A percentile compares a stretch with the other conserved stretches of the same genome.
Evolutionary conservation across 2,329 filamentous ascomycete genomes (phyloP).

Genomic region (Cercospora janseana): DNA sequence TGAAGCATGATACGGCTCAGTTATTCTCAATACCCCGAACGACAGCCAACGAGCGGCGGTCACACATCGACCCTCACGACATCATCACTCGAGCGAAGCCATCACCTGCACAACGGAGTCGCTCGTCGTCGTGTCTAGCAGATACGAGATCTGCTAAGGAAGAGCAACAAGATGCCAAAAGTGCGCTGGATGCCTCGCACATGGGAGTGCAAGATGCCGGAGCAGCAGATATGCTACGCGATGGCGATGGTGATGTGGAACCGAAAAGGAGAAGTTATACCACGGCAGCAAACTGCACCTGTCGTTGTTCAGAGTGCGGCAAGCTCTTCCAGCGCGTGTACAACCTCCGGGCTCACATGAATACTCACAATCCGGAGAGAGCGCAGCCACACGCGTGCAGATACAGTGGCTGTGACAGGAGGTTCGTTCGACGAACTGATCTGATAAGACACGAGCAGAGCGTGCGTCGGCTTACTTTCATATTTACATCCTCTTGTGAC

Average conservation of each 20-base stretch:
- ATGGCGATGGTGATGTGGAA: constrained; percentile 17
- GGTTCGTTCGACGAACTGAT: constrained; percentile 81
- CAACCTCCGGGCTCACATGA: constrained; percentile 83
- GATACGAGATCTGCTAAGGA: background rate
- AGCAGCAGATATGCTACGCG: background rate
- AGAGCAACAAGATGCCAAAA: background rate
- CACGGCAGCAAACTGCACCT: constrained; percentile 66
- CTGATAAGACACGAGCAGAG: constrained; percentile 57
- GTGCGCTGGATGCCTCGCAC: background rate
- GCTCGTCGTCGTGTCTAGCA: background rate
- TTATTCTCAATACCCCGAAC: constrained; percentile 23
- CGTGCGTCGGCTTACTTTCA: constrained; percentile 43
- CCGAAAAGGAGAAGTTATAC: constrained; percentile 34
- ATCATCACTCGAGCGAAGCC: constrained; percentile 15
- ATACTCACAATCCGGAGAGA: constrained; percentile 73
- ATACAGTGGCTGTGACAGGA: constrained; percentile 64
- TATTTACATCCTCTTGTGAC: constrained; percentile 34
- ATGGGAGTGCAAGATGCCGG: too few species aligned
- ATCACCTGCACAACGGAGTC: background rate
- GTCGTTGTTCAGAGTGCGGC: constrained; percentile 70
- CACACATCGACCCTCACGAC: constrained; percentile 23
- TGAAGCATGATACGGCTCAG: constrained; percentile 3
- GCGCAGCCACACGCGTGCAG: constrained; percentile 69
- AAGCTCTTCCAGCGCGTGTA: constrained; percentile 80
- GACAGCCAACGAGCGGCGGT: background rate